Evolutionary conservation across 345 rosid species (phyloP).

Genomic region (Clausena lansium): DNA sequence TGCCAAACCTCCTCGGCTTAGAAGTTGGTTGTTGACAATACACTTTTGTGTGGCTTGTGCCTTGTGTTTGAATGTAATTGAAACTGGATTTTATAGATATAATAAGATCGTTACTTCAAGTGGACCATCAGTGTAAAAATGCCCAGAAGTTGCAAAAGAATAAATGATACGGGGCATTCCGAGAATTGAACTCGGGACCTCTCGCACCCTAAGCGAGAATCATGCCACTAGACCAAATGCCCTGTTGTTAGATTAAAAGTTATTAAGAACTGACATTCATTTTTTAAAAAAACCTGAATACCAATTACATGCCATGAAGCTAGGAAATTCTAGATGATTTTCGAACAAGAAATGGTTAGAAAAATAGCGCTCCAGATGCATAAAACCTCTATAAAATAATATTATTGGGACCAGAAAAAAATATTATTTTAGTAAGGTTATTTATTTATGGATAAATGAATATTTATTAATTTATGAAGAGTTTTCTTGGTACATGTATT

Average conservation of each 20-base stretch:
- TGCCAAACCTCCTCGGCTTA: not conserved
- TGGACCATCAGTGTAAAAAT: not conserved
- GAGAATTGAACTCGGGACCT: constrained; percentile 92
- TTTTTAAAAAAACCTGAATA: no score
- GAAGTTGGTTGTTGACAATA: not conserved
- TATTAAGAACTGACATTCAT: no score
- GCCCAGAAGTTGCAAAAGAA: no score
- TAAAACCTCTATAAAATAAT: no score
- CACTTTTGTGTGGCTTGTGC: not conserved
- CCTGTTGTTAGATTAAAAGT: no score
- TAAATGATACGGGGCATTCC: constrained; percentile 43
- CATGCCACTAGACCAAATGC: constrained; percentile 91
- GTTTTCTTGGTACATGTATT: no score
- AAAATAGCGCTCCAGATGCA: not conserved
- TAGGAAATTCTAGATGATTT: no score
- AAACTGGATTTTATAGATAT: not conserved
- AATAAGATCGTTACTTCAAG: not conserved
- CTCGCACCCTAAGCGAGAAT: constrained; percentile 94
- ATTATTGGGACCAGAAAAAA: no score
- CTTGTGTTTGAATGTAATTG: not conserved
- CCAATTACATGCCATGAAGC: no score
- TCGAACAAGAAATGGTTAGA: not conserved
- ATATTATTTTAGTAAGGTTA: no score
- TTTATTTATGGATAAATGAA: no score
- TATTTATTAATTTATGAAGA: no score